Evolutionary conservation across 73 alveolate species (phyloP).

Genomic region (Blepharisma japonicum): DNA sequence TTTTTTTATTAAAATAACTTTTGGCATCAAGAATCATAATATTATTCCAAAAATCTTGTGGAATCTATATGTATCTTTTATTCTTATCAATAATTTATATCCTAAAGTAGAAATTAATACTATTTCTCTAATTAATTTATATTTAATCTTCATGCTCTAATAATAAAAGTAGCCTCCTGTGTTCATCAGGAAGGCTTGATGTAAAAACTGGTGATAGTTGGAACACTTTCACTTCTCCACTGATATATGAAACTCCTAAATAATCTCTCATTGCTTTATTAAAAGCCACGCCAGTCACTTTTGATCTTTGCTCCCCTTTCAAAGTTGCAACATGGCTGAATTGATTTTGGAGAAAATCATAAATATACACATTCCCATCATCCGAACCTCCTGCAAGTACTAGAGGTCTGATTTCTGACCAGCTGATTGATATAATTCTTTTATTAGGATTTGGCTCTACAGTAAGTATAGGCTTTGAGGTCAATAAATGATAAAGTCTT

Average conservation of each 20-base stretch:
- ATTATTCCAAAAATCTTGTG: no score
- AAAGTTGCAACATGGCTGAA: conserved; percentile 42
- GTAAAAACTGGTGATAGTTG: conserved; percentile 25
- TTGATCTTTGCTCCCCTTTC: conserved; percentile 26
- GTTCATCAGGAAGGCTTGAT: not conserved
- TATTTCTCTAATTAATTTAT: no score
- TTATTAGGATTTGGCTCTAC: conserved; percentile 56
- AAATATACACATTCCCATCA: conserved; percentile 52
- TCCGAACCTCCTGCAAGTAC: conserved; percentile 61
- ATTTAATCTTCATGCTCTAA: not conserved
- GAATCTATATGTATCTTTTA: no score
- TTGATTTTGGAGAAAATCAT: conserved; percentile 42
- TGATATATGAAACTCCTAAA: conserved; percentile 53
- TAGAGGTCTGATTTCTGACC: conserved; percentile 55
- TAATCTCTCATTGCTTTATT: conserved; percentile 58
- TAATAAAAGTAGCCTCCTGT: not conserved
- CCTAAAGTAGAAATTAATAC: no score
- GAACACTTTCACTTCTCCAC: conserved; percentile 43
- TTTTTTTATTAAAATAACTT: no score
- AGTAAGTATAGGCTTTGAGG: conserved; percentile 34
- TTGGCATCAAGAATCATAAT: no score
- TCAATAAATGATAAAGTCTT: conserved; percentile 36
- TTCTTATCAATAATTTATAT: no score
- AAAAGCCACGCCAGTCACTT: conserved; percentile 30
- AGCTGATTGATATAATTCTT: conserved; percentile 37